A percentile compares a stretch with the other conserved stretches of the same genome.
Evolutionary conservation across 202 grass and related monocot species (phyloP).

Genomic region (Musa balbisiana): DNA sequence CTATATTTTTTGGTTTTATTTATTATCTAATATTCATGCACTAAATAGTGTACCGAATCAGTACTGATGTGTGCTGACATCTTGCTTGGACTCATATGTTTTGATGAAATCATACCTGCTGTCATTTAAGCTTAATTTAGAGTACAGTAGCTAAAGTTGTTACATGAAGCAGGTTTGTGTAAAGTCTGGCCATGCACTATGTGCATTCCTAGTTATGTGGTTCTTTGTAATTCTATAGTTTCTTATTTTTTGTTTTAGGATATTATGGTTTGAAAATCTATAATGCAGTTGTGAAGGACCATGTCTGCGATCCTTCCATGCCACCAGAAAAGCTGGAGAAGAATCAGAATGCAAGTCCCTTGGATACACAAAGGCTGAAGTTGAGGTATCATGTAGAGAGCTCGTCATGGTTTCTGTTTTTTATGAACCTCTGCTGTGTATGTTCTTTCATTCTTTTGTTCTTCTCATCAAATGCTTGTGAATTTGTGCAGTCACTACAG

Average conservation of each 20-base stretch:
- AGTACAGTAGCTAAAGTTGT: not conserved
- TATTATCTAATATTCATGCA: not conserved
- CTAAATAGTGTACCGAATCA: not conserved
- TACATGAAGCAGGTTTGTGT: too few species aligned
- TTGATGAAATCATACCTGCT: not conserved
- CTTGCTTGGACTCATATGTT: too few species aligned
- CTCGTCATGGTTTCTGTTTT: conserved; percentile 19
- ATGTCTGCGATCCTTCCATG: conserved; percentile 81
- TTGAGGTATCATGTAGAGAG: conserved; percentile 43
- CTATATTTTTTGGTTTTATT: not conserved
- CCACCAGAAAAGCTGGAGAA: conserved; percentile 33
- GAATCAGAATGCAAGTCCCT: conserved; percentile 59
- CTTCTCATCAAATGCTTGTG: conserved; percentile 18
- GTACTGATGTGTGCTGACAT: too few species aligned
- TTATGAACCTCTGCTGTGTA: conserved; percentile 2
- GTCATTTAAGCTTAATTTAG: not conserved
- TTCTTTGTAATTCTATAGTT: not conserved
- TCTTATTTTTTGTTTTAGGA: not conserved
- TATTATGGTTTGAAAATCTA: conserved; percentile 5
- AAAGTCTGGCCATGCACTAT: too few species aligned
- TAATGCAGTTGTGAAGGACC: conserved; percentile 72
- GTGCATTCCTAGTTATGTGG: not conserved
- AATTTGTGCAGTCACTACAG: conserved; percentile 46
- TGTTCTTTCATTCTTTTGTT: conserved; percentile 4
- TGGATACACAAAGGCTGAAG: conserved; percentile 46